These are phyloP conservation scores for Fusarium newnesense DNA, from an alignment of 2,329 filamentous ascomycete species.

Conservation along the genomic window DNA sequence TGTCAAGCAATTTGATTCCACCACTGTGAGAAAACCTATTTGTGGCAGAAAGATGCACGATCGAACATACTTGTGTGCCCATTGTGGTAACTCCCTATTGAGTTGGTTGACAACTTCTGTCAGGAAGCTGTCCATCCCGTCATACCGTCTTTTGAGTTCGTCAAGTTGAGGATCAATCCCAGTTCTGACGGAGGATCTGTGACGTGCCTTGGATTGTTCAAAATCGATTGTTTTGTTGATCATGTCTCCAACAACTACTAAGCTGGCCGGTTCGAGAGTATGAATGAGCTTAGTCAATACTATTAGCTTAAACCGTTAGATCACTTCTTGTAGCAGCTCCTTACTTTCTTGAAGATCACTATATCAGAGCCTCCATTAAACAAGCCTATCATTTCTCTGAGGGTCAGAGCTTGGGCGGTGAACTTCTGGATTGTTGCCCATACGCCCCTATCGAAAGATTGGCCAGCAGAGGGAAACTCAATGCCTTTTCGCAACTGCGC, in stretches of 20 bases:
- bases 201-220: constrained; percentile 75
- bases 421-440: constrained; percentile 82
- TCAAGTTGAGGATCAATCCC: constrained; percentile 82
- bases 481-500: constrained; percentile 81
- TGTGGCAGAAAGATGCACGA: constrained; percentile 94
- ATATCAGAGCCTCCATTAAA: constrained; percentile 33
- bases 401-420: constrained; percentile 73
- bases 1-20: constrained; percentile 63
- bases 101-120: constrained; percentile 74
- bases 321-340: constrained; percentile 42
- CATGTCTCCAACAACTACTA: constrained; percentile 74
- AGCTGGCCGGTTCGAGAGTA: constrained; percentile 65
- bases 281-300: constrained; percentile 61
- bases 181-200: constrained; percentile 76
- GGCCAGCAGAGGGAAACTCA: constrained; percentile 59
- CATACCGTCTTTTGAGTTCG: constrained; percentile 78
- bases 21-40: constrained; percentile 86
- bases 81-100: constrained; percentile 69
- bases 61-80: constrained; percentile 62
- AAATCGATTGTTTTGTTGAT: constrained; percentile 85
- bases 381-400: constrained; percentile 68
- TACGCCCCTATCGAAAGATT: constrained; percentile 70
- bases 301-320: constrained; percentile 9
- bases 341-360: constrained; percentile 52
- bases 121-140: constrained; percentile 80